phyloP scores from a whole-genome alignment of 164 flowering plant species.

The Dillenia turbinata region DNA sequence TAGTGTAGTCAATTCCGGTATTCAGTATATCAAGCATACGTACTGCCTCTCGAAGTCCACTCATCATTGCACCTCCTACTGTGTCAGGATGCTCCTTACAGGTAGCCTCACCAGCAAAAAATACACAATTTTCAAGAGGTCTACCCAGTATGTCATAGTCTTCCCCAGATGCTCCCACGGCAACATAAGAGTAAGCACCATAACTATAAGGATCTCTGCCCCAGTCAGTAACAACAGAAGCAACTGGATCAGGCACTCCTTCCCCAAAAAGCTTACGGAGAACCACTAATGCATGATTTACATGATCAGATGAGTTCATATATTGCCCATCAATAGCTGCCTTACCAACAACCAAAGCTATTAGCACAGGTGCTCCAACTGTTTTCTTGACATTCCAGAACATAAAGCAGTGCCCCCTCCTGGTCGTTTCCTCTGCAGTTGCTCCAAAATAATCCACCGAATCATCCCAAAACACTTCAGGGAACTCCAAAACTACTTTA shows the following conservation, averaged over 20 bases:
- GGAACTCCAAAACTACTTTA: slow-evolving; percentile 87
- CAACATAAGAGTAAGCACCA: slow-evolving; percentile 98
- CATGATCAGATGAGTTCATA: slow-evolving; percentile 66
- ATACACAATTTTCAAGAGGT: slow-evolving; percentile 90
- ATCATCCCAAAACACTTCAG: slow-evolving; percentile 95
- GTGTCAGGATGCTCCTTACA: slow-evolving; percentile 99
- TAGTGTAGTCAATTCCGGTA: slow-evolving; percentile 75
- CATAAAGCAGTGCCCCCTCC: slow-evolving; percentile 95
- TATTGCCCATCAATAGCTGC: slow-evolving; percentile 82
- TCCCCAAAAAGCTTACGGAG: slow-evolving; percentile 93
- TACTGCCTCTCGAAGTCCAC: slow-evolving; percentile 98
- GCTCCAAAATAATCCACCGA: slow-evolving; percentile 97
- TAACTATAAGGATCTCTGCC: slow-evolving; percentile 93
- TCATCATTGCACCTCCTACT: slow-evolving; percentile 99
- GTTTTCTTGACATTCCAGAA: slow-evolving; percentile 98
- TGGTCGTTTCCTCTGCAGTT: slow-evolving; percentile 80
- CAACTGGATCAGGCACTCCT: slow-evolving; percentile 86
- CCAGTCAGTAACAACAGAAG: slow-evolving; percentile 96
- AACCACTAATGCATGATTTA: slow-evolving; percentile 71
- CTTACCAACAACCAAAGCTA: slow-evolving; percentile 92
- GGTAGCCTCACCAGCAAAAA: slow-evolving; percentile 99
- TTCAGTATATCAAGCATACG: slow-evolving; percentile 79
- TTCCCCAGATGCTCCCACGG: slow-evolving; percentile 97
- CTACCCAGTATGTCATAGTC: slow-evolving; percentile 89
- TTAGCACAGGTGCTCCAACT: slow-evolving; percentile 94